Evolutionary conservation across 345 rosid species (phyloP).

Genomic region (Rubroshorea leprosula): DNA sequence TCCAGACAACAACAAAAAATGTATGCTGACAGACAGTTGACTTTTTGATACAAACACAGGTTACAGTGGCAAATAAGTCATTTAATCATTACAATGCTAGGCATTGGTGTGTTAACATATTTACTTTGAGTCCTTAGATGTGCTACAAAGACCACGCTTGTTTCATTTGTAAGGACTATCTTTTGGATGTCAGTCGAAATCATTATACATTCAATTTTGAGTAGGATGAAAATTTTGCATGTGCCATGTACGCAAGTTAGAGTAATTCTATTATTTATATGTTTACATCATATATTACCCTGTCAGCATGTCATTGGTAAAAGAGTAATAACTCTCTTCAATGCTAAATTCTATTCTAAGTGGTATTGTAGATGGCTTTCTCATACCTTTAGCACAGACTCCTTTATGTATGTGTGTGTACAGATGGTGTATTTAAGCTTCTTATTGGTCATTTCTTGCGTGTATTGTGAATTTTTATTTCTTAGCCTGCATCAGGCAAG

Average conservation of each 20-base stretch:
- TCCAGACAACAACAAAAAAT: background rate
- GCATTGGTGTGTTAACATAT: background rate
- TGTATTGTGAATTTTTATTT: constrained; percentile 11
- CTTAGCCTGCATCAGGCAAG: constrained; percentile 8
- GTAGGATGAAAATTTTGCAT: background rate
- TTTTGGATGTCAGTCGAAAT: background rate
- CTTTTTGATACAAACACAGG: background rate
- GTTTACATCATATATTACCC: too few relatives aligned
- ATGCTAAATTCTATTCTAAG: background rate
- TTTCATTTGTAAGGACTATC: background rate
- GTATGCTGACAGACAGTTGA: background rate
- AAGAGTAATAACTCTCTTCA: background rate
- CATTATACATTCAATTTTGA: too few relatives aligned
- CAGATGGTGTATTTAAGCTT: background rate
- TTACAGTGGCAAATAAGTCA: background rate
- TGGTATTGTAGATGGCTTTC: background rate
- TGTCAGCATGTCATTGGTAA: background rate
- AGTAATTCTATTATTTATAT: too few relatives aligned
- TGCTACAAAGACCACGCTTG: background rate
- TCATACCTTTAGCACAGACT: too few relatives aligned
- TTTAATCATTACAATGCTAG: background rate
- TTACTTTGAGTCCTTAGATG: background rate
- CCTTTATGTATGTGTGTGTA: background rate
- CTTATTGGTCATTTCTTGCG: background rate
- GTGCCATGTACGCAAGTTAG: too few relatives aligned